phyloP scores from a whole-genome alignment of 1,284 basidiomycete species.

The Trametes sp. region DNA sequence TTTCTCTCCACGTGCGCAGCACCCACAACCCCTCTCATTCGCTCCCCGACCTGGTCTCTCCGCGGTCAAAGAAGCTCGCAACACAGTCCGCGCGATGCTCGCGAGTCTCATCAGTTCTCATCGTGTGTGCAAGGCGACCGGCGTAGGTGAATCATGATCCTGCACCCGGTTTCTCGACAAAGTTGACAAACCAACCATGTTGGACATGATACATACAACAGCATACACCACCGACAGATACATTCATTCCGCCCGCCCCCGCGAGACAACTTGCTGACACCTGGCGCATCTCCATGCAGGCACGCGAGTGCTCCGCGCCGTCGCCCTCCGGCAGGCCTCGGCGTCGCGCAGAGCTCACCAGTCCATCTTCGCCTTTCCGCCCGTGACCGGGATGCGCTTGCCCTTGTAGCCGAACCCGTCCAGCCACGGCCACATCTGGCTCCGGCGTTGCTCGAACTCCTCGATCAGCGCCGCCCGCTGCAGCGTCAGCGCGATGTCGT shows the following conservation, averaged over 20 bases:
- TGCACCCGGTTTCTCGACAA: background rate
- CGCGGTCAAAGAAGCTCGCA: background rate
- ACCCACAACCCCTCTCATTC: background rate
- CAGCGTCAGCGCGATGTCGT: conserved; percentile 93
- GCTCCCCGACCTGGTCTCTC: background rate
- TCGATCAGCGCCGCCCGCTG: conserved; percentile 75
- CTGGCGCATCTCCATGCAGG: background rate
- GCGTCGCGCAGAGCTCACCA: conserved; percentile 74
- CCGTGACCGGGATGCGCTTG: conserved; percentile 68
- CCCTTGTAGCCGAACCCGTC: conserved; percentile 92
- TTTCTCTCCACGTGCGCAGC: background rate
- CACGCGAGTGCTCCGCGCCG: background rate
- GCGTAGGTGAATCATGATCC: background rate
- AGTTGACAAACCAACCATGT: background rate
- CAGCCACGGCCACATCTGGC: conserved; percentile 89
- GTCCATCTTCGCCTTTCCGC: conserved; percentile 67
- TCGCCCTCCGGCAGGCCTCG: no score
- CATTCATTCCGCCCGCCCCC: conserved; percentile 14
- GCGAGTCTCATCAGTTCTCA: background rate
- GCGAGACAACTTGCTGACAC: background rate
- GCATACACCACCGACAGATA: conserved; percentile 3
- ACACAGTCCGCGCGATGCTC: background rate
- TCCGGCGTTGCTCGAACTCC: conserved; percentile 80
- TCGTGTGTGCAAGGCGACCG: background rate
- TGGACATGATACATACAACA: conserved; percentile 1